Base-by-base conservation (phyloP, 257 asterid genomes). In the Rehmannia glutinosa region DNA sequence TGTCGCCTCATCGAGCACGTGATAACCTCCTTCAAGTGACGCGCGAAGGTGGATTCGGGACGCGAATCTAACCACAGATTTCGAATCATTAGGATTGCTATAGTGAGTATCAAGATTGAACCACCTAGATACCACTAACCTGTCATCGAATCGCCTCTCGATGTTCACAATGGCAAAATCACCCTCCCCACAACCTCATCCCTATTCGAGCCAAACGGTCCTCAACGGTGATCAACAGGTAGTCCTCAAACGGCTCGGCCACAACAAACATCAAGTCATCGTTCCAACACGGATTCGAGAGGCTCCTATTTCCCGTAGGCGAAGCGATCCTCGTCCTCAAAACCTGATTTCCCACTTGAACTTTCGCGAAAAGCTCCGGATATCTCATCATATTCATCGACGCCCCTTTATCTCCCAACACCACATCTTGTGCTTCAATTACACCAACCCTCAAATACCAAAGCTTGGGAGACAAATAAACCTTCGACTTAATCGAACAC, bases 1-100 rank as follows among this genome's bases (percentile, higher is more conserved):
- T 0, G 95, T 86, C 9, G 97, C 87, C 84, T 91, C 97, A 21
- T 91, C 96, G 0, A 91, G 91, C 17, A 91, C 97, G 52, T 91
- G 97, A 73, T 88, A 91, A 1, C 97, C 97, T 4, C 96, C 97
- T 46, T 91, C 97, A 3, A 91, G 84, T 2, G 95, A 75, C 5
- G 89, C 83, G 1, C 88, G 92, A 19, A 91, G 80, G 72, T 91
- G 97, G 17, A 91, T 79, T n/a, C 97, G 24, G 0, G 97, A 88
- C 6, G 97, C 87, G 36, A 91, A 91, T 55, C 95, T 64, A 69
- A 72, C 83, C 62, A 68, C 71, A 19, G 80, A 52, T 68, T 84
- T 84, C 0, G 88, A 45, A 6, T 84, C 92, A 42, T 74, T 86
- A 57, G 69, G 82, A 43, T 46, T 72, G 69, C 76, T 58, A 8